These are phyloP conservation scores for Chondrus crispus DNA, from an alignment of 23 red algal genomes.

Conservation along the genomic window DNA sequence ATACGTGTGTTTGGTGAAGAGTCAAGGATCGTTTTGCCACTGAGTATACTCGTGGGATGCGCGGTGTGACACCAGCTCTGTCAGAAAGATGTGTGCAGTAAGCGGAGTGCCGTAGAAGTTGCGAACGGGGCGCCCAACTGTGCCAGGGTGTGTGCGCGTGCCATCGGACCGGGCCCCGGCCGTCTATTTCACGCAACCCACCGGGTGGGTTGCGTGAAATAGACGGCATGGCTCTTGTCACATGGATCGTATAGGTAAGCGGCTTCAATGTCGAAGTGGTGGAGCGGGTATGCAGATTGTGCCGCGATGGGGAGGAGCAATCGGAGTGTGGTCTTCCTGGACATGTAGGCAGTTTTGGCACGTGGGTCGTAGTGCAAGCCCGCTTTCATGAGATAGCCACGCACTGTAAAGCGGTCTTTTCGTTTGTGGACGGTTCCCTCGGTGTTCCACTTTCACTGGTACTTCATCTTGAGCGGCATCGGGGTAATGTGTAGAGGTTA, in stretches of 20 bases:
- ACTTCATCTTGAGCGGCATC: background rate
- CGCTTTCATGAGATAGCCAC: background rate
- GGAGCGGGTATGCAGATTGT: background rate
- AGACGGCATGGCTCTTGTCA: background rate
- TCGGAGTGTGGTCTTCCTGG: background rate
- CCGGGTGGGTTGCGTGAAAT: background rate
- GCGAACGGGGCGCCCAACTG: background rate
- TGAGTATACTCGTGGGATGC: background rate
- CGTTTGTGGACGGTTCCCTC: background rate
- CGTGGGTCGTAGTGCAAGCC: background rate
- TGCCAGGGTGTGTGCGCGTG: background rate
- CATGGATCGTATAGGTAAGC: background rate
- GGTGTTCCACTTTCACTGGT: background rate
- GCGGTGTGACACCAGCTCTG: background rate
- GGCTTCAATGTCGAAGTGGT: background rate
- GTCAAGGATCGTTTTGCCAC: background rate
- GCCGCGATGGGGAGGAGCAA: background rate
- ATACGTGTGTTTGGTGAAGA: background rate
- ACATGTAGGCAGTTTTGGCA: background rate
- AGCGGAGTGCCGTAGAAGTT: background rate
- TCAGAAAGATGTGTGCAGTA: background rate
- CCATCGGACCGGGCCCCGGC: background rate
- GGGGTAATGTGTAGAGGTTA: background rate
- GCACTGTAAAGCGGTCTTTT: constrained; percentile 5
- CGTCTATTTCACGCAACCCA: too few relatives aligned